Evolutionary conservation across 2,329 filamentous ascomycete species (phyloP), one percentile per base, ranked within the genome.

Genomic region (Pseudopyricularia javanii): DNA sequence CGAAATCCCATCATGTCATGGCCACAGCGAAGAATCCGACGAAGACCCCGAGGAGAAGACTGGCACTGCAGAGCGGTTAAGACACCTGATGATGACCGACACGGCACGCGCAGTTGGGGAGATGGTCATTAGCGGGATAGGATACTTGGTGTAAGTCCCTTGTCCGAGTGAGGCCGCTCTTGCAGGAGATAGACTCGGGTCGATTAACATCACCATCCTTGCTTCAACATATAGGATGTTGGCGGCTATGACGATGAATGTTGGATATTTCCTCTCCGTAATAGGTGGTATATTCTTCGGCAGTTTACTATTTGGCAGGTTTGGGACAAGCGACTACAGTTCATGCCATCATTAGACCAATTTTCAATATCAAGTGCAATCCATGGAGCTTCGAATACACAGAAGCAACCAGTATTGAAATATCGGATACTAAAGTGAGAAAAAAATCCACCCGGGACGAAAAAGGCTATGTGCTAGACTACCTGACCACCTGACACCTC

Each of bases 191-290:
- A 11, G n/a, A 40, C 35, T n/a, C 35, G 15, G n/a, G 7, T 28
- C 17, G 35, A 20, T 4, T 35, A 35, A 35, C 33, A n/a, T n/a
- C n/a, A n/a, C 15, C 11, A 35, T 35, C 6, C 6, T 35, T 35
- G 6, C 33, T 14, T 35, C 33, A 4, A 4, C 2, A 24, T 32
- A 17, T 43, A 95, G 90, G 55, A 95, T 95, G 90, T 72, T 95
- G 70, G 88, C 86, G 12, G 86, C 94, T 63, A 95, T 91, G 86
- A 86, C 85, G 2, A 79, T 86, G 71, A 91, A 91, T 61, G 76
- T 90, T 20, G 86, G 86, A 17, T 91, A 90, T 64, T 90, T 90
- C 65, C 65, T 88, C 50, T 87, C 85, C 0, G 73, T 89, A 6
- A 74, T 94, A 11, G 83, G 74, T 5, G 85, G 85, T 34, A 79